These are phyloP conservation scores for Suillus placidus DNA, from an alignment of 768 basidiomycete species.

Conservation along the genomic window DNA sequence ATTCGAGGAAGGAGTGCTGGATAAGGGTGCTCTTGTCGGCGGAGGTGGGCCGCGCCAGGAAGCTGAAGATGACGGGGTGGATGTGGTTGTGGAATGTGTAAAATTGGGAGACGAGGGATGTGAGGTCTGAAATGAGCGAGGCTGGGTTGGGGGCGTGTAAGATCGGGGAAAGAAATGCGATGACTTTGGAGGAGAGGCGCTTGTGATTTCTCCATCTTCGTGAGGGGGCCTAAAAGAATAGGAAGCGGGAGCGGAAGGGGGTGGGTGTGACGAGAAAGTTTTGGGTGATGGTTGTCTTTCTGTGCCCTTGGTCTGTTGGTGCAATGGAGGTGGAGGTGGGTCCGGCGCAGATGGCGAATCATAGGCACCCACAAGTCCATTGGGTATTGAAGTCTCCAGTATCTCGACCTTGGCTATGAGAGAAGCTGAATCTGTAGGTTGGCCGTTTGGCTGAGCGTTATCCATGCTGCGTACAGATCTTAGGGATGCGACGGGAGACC, in stretches of 20 bases:
- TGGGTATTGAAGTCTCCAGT: background rate
- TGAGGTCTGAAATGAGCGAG: conserved; percentile 44
- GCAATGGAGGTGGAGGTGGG: conserved; percentile 4
- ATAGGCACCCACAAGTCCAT: background rate
- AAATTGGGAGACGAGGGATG: conserved; percentile 29
- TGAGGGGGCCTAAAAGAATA: conserved; percentile 39
- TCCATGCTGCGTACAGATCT: background rate
- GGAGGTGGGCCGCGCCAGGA: conserved; percentile 35
- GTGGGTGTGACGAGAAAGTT: background rate
- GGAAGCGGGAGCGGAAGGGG: conserved; percentile 6
- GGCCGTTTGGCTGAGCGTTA: background rate
- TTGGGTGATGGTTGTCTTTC: background rate
- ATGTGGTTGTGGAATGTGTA: conserved; percentile 26
- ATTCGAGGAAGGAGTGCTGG: conserved; percentile 23
- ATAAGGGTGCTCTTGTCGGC: conserved; percentile 33
- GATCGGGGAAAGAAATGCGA: conserved; percentile 39
- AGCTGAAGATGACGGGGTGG: conserved; percentile 18
- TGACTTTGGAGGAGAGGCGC: conserved; percentile 37
- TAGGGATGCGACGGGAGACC: background rate
- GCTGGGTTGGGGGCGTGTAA: conserved; percentile 50
- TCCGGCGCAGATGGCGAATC: background rate
- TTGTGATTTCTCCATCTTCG: conserved; percentile 57
- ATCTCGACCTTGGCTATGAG: background rate
- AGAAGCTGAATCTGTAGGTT: background rate
- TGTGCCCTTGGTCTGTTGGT: background rate